Base-by-base conservation (phyloP, 257 asterid species). In the Vinca minor region DNA sequence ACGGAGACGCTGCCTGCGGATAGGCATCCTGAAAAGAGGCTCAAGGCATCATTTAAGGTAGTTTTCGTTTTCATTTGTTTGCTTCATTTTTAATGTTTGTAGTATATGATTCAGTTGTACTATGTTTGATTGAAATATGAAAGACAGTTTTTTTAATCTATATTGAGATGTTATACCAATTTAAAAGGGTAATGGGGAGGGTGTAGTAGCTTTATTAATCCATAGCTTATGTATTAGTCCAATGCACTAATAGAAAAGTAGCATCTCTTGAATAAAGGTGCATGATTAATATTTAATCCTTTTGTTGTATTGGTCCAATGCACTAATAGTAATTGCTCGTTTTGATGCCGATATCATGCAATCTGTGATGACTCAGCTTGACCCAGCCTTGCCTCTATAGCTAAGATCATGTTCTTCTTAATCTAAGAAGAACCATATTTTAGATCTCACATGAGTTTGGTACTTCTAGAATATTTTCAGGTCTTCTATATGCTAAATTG, bases 11-110 rank as follows among this genome's bases (percentile, higher is more conserved):
- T 87, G 72, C 88, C 95, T 1, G 82, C 79, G 17, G 98, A 90
- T 65, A 89, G 70, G 80, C 96, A 92, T 79, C 97, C 96, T 0
- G 96, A 93, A 79, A 93, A 76, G 87, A 84, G 97, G 77, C 95
- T 89, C 28, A 93, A 86, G 78, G 98, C 98, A 6, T 69, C 95
- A 28, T 93, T 89, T 71, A 92, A 89, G 97, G 95, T 90, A 42
- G 31, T 34, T 46, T 62, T 21, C 15, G 4, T 29, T 25, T 26
- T 8, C 5, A 9, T 7, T 17, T 6, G 25, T 9, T n/a, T n/a
- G n/a, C n/a, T n/a, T n/a, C n/a, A n/a, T n/a, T 6, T 2, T 14
- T 39, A 35, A 18, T 44, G 21, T 5, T 13, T n/a, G 20, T 17
- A 21, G 7, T 50, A 8, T 57, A 9, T 14, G 23, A 29, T 34